Conservation (phyloP, 1,139 yeast genomes). For the Casaregolazyma lundiana region DNA sequence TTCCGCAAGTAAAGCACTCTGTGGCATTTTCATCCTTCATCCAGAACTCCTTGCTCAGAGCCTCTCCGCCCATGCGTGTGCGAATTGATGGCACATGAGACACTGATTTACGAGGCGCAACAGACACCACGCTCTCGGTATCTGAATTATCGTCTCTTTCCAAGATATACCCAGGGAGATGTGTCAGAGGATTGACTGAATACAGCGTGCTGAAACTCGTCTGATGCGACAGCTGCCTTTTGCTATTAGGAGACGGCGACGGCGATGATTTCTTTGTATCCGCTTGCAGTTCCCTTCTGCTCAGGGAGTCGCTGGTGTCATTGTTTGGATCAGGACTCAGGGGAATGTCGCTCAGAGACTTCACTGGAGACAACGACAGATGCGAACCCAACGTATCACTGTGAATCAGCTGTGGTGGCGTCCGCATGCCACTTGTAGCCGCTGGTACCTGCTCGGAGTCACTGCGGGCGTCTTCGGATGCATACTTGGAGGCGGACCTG, state of each 20-base stretch:
- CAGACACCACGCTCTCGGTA: conserved; percentile 28
- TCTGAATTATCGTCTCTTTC: conserved; percentile 30
- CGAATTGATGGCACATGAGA: not conserved
- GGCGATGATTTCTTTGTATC: not conserved
- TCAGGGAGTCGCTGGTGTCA: not conserved
- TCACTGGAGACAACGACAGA: not conserved
- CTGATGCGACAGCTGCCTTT: conserved; percentile 19
- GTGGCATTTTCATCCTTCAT: conserved; percentile 86
- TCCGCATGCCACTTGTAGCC: no score
- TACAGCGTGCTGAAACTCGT: conserved; percentile 23
- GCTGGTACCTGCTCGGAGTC: not conserved
- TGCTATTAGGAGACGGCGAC: not conserved
- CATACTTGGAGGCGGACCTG: conserved; percentile 16
- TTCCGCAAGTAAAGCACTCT: conserved; percentile 74
- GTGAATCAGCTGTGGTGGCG: not conserved
- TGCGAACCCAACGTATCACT: not conserved
- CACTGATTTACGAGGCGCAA: conserved; percentile 10
- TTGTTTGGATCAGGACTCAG: not conserved
- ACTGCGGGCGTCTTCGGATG: not conserved
- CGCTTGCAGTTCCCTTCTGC: not conserved
- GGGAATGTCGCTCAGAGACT: not conserved
- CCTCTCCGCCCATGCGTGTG: conserved; percentile 22
- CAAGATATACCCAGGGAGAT: conserved; percentile 26
- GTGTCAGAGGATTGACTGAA: conserved; percentile 24
- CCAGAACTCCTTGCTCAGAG: conserved; percentile 63